These are phyloP conservation scores for Pestalotiopsis sp. DNA, from an alignment of 2,329 filamentous ascomycete species.

Conservation along the genomic window DNA sequence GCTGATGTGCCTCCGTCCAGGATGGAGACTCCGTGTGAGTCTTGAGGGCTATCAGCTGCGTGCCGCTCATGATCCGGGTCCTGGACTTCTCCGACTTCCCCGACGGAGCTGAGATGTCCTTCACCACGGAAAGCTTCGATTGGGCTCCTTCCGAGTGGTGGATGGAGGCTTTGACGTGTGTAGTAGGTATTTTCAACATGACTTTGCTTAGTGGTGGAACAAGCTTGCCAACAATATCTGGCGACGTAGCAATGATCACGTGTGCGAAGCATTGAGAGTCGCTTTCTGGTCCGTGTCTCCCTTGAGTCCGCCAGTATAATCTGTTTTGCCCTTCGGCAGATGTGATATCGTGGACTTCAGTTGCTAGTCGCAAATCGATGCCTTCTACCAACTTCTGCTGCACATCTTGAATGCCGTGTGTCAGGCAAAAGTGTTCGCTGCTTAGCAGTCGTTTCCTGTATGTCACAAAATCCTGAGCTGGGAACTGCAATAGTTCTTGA, in stretches of 20 bases:
- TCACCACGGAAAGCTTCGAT: neutral
- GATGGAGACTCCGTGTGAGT: neutral
- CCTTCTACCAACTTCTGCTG: conserved; percentile 44
- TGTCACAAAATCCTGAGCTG: conserved; percentile 50
- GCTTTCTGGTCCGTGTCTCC: neutral
- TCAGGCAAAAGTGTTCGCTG: conserved; percentile 51
- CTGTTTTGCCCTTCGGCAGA: conserved; percentile 30
- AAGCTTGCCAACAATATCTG: neutral
- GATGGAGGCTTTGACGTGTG: neutral
- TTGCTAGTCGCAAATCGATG: conserved; percentile 40
- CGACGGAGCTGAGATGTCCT: neutral
- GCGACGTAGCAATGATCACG: neutral
- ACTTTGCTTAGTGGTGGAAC: neutral
- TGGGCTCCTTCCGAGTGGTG: neutral
- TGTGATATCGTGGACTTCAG: conserved; percentile 36
- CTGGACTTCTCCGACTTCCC: neutral
- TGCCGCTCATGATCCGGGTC: neutral
- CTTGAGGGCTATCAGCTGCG: neutral
- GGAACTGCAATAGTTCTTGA: conserved; percentile 47
- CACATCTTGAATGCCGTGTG: conserved; percentile 48
- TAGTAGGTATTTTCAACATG: neutral
- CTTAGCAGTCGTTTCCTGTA: conserved; percentile 49
- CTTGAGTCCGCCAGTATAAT: neutral
- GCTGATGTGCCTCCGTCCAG: neutral
- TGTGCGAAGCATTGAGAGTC: neutral